A percentile compares a stretch with the other conserved stretches of the same genome.
These are phyloP conservation scores for Phytophthora kernoviae DNA, from an alignment of 352 stramenopile species.

Conservation along the genomic window DNA sequence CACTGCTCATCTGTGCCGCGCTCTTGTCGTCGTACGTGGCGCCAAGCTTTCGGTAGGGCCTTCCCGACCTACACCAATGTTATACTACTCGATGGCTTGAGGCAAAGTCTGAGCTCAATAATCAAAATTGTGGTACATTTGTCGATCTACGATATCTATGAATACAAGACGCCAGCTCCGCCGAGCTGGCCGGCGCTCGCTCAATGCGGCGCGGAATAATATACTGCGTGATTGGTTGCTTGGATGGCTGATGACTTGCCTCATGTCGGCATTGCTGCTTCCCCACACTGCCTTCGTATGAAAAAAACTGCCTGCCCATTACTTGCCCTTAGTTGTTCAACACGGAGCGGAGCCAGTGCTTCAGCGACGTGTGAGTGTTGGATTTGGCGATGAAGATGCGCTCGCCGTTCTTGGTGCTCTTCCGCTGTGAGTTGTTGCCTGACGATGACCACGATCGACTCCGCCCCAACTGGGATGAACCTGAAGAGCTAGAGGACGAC, in stretches of 20 bases:
- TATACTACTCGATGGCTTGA: no score
- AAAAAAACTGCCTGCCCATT: constrained; percentile 1
- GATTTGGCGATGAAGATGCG: constrained; percentile 68
- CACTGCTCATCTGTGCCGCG: constrained; percentile 19
- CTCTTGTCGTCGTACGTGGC: constrained; percentile 9
- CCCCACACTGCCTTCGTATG: constrained; percentile 22
- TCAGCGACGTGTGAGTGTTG: constrained; percentile 74
- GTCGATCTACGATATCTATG: constrained; percentile 37
- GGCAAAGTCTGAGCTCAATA: constrained; percentile 19
- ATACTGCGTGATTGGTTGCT: constrained; percentile 25
- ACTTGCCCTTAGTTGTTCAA: constrained; percentile 47
- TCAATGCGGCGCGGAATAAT: constrained; percentile 19
- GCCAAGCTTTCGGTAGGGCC: not conserved
- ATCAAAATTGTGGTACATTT: constrained; percentile 49
- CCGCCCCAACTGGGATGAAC: constrained; percentile 24
- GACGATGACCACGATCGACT: constrained; percentile 36
- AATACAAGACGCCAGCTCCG: constrained; percentile 20
- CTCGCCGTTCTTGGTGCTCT: constrained; percentile 40
- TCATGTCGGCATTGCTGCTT: constrained; percentile 6
- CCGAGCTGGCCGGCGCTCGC: constrained; percentile 10
- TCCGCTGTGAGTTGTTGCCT: constrained; percentile 26
- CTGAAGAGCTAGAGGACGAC: constrained; percentile 19
- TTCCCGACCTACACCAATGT: no score
- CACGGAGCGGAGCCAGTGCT: constrained; percentile 71
- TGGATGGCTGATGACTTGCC: constrained; percentile 21